Conservation (phyloP, 2,329 filamentous ascomycete genomes). For the Penicillium sp. region DNA sequence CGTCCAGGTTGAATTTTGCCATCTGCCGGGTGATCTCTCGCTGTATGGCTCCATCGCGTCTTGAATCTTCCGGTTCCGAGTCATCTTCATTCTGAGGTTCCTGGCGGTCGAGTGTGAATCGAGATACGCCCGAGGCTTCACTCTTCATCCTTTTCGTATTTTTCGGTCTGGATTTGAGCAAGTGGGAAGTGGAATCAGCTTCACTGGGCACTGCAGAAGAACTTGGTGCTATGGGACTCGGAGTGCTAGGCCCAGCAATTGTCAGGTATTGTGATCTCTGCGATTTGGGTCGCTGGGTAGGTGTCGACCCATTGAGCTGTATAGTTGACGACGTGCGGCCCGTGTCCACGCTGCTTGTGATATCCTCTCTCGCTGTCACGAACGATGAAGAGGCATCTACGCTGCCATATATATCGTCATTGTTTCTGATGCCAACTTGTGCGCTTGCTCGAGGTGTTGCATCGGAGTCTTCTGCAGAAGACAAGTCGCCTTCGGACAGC, state of each 20-base stretch:
- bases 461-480: conserved; percentile 20
- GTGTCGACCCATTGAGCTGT: conserved; percentile 10
- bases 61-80: conserved; percentile 23
- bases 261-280: conserved; percentile 25
- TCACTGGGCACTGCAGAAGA: conserved; percentile 38
- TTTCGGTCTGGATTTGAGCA: conserved; percentile 23
- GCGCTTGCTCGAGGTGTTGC: conserved; percentile 24
- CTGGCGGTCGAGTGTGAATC: conserved; percentile 39
- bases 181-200: conserved; percentile 41
- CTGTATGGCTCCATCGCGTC: conserved; percentile 19
- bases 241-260: conserved; percentile 27
- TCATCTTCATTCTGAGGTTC: conserved; percentile 41
- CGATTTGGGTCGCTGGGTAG: conserved; percentile 16
- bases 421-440: conserved; percentile 13
- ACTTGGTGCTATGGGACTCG: conserved; percentile 28
- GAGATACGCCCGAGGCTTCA: conserved; percentile 25
- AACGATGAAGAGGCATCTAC: conserved; percentile 36
- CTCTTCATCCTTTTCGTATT: conserved; percentile 12
- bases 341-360: conserved; percentile 26
- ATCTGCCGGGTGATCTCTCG: conserved; percentile 41
- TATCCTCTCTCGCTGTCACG: conserved; percentile 41
- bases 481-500: neutral
- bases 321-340: conserved; percentile 25
- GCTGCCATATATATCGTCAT: conserved; percentile 21
- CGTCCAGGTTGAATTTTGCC: conserved; percentile 53